Evolutionary conservation across 805 yeast species (phyloP).

Genomic region (Sugiyamaella smithiae): DNA sequence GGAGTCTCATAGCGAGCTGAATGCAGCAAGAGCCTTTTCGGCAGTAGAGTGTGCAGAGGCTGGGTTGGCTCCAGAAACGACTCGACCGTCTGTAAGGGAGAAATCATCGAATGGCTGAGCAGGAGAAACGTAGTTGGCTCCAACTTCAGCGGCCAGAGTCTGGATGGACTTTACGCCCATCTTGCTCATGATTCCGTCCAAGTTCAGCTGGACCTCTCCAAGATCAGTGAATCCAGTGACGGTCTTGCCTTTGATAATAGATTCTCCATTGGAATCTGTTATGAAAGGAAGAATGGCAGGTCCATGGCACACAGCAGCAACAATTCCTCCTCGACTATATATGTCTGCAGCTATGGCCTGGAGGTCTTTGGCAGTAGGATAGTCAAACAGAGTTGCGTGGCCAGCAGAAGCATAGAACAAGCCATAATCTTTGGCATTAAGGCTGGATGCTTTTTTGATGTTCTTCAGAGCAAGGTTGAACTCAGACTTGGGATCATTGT

Average conservation of each 20-base stretch:
- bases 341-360: slow-evolving; percentile 47
- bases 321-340: slow-evolving; percentile 51
- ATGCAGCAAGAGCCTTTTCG: slow-evolving; percentile 14
- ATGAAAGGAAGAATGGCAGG: slow-evolving; percentile 56
- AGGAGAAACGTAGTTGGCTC: slow-evolving; percentile 48
- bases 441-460: slow-evolving; percentile 48
- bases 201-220: slow-evolving; percentile 45
- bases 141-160: slow-evolving; percentile 29
- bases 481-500: slow-evolving; percentile 40
- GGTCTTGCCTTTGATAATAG: slow-evolving; percentile 49
- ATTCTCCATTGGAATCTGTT: slow-evolving; percentile 41
- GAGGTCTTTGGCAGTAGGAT: slow-evolving; percentile 48
- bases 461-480: slow-evolving; percentile 40
- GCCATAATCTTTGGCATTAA: slow-evolving; percentile 48
- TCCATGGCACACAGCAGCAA: slow-evolving; percentile 68
- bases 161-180: slow-evolving; percentile 39
- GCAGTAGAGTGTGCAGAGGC: slow-evolving; percentile 32
- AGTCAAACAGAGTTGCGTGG: slow-evolving; percentile 60
- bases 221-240: slow-evolving; percentile 60
- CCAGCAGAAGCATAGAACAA: slow-evolving; percentile 65
- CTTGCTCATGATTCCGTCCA: slow-evolving; percentile 31
- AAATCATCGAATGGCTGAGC: slow-evolving; percentile 51
- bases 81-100: slow-evolving; percentile 52
- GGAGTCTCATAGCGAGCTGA: slow-evolving; percentile 2
- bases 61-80: slow-evolving; percentile 68